Percentiles rank a stretch among this genome's conserved stretches.
Conservation (phyloP, 192 early-diverging fungal species). For the Rhizoclosmatium sp. region DNA sequence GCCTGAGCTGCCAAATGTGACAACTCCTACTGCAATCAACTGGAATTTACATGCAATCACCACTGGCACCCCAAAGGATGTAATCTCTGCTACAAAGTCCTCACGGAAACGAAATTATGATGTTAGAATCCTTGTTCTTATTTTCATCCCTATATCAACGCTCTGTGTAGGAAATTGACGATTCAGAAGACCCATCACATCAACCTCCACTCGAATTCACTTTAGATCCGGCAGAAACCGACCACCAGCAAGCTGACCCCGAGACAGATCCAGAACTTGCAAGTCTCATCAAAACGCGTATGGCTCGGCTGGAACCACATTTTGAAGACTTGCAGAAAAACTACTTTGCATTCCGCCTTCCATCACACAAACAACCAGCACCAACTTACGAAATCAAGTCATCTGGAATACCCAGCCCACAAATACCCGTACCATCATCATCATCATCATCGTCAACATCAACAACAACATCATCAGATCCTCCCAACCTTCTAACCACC, state of each 20-base stretch:
- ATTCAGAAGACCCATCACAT: conserved; percentile 20
- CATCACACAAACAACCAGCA: not conserved
- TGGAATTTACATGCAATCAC: not conserved
- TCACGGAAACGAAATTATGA: conserved; percentile 16
- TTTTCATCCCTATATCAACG: not conserved
- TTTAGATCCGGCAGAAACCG: conserved; percentile 2
- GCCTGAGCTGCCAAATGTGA: not conserved
- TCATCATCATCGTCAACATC: conserved; percentile 2
- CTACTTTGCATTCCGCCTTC: conserved; percentile 71
- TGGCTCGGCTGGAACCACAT: conserved; percentile 56
- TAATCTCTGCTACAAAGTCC: not conserved
- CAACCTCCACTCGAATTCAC: conserved; percentile 22
- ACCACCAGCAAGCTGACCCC: not conserved
- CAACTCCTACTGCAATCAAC: conserved; percentile 1
- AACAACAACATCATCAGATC: not conserved
- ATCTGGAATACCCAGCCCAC: not conserved
- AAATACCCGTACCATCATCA: not conserved
- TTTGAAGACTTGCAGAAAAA: conserved; percentile 74
- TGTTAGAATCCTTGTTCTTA: not conserved
- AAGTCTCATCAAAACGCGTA: not conserved
- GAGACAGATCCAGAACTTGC: not conserved
- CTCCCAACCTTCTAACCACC: not conserved
- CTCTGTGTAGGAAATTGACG: conserved; percentile 28
- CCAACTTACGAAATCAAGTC: not conserved
- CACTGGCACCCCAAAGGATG: no score